Evolutionary conservation across 257 asterid species (phyloP), one percentile per base, ranked within the genome.

Genomic region (Buddleja alternifolia): DNA sequence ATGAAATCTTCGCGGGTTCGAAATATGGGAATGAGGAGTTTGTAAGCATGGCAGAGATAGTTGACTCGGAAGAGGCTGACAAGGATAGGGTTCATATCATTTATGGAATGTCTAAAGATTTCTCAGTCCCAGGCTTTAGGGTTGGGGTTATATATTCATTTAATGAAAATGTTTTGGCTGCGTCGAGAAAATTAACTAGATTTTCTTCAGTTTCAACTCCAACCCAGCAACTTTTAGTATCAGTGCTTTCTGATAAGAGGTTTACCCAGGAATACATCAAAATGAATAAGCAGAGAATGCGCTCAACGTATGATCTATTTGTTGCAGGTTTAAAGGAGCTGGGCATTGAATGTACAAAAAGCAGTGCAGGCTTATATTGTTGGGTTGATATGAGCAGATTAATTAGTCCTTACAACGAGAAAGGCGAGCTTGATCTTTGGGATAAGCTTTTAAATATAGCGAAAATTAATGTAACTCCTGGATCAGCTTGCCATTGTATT

Each of bases 341-440:
- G 52, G 96, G 99, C 61, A 60, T 93, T 53, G 84, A 83, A 73
- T 86, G 84, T 68, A 66, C 81, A 40, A 85, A 82, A 77, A 85
- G 97, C 80, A 82, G 81, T 58, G 96, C 89, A 21, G 97, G 97
- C 37, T 81, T 90, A 14, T 91, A 85, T 75, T 89, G 96, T 73
- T 94, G 97, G 97, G 95, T 84, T n/a, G 78, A 94, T 74, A 84
- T 94, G 99, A 91, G 96, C 90, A 71, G 82, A 70, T 81, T 94
- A 63, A 87, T 94, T 42, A 73, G 75, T 55, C 94, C 96, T 20
- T 85, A 84, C 56, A 88, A 77, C 55, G 96, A 90, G 83, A 85
- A 89, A 72, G 97, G 97, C 71, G 99, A 93, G 92, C 89, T 89
- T 70, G 97, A 91, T 69, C 78, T 94, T 59, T 94, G 96, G 90